Conservation (phyloP, 805 yeast species). For the Candida argentea region DNA sequence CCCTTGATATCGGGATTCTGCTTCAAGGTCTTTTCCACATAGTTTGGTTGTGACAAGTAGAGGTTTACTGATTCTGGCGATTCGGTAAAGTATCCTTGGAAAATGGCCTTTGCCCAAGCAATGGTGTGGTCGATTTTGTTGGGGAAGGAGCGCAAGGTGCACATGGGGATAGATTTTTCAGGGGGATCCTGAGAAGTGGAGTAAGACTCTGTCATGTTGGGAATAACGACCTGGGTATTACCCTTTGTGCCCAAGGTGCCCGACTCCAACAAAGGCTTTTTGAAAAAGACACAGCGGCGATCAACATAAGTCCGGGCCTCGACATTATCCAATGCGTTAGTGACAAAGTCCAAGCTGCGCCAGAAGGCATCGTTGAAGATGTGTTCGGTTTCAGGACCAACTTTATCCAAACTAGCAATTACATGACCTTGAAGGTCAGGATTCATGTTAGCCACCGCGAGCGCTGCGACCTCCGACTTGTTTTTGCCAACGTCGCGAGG, state of each 20-base stretch:
- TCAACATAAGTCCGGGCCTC: slow-evolving; percentile 98
- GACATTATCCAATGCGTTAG: slow-evolving; percentile 94
- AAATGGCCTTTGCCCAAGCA: slow-evolving; percentile 96
- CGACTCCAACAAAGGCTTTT: slow-evolving; percentile 84
- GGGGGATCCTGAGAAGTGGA: slow-evolving; percentile 98
- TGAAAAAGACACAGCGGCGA: slow-evolving; percentile 88
- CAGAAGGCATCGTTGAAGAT: slow-evolving; percentile 82
- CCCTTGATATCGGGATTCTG: slow-evolving; percentile 89
- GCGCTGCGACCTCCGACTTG: slow-evolving; percentile 85
- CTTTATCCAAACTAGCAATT: slow-evolving; percentile 71
- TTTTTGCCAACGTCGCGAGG: slow-evolving; percentile 88
- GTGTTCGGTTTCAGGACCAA: slow-evolving; percentile 86
- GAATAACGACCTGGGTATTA: slow-evolving; percentile 93
- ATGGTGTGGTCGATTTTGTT: slow-evolving; percentile 97
- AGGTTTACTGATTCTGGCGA: slow-evolving; percentile 90
- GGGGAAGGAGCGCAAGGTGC: slow-evolving; percentile 96
- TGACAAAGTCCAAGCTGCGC: slow-evolving; percentile 75
- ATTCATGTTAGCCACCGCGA: slow-evolving; percentile 78
- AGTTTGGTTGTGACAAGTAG: slow-evolving; percentile 85
- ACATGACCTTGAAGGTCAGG: slow-evolving; percentile 74
- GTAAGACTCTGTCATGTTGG: slow-evolving; percentile 89
- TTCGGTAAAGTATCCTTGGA: slow-evolving; percentile 85
- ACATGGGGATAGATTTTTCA: slow-evolving; percentile 92
- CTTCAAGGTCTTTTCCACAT: slow-evolving; percentile 82
- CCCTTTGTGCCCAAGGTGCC: slow-evolving; percentile 99